Evolutionary conservation across 106 monocot genomes (phyloP).

Genomic region (Platanthera guangdongensis): DNA sequence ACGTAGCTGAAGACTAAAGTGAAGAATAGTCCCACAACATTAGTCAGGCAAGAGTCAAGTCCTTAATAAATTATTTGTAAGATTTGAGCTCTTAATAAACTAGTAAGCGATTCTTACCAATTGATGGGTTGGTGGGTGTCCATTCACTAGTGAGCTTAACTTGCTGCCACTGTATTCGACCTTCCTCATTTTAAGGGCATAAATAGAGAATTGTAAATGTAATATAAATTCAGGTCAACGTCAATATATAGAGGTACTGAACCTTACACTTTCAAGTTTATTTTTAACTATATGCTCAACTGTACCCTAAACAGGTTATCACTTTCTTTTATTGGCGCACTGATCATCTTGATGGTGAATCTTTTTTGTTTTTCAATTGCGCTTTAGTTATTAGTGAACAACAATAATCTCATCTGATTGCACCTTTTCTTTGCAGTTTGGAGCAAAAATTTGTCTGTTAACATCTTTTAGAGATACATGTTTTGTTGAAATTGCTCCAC

Average conservation of each 20-base stretch:
- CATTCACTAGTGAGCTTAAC: not conserved
- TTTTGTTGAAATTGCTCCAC: slow-evolving; percentile 85
- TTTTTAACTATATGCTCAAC: not conserved
- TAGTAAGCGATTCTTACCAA: not conserved
- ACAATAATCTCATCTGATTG: not conserved
- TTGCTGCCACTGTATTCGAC: not conserved
- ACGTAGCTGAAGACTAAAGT: not conserved
- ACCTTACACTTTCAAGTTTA: not conserved
- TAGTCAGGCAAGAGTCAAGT: not conserved
- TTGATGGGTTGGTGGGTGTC: not conserved
- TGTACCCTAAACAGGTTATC: not conserved
- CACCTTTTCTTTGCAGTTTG: slow-evolving; percentile 57
- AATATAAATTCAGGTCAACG: not conserved
- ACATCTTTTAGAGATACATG: slow-evolving; percentile 98
- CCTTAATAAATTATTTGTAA: not conserved
- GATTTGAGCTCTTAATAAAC: not conserved
- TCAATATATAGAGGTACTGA: not conserved
- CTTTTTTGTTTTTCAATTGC: not conserved
- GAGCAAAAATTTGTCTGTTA: slow-evolving; percentile 84
- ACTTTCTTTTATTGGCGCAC: not conserved
- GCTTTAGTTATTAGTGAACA: not conserved
- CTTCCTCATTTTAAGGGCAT: not conserved
- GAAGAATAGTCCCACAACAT: not conserved
- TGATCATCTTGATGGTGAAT: not conserved
- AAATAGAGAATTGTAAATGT: not conserved